Conservation (phyloP, 208 protist genomes). For the Strigomonas oncopelti region DNA sequence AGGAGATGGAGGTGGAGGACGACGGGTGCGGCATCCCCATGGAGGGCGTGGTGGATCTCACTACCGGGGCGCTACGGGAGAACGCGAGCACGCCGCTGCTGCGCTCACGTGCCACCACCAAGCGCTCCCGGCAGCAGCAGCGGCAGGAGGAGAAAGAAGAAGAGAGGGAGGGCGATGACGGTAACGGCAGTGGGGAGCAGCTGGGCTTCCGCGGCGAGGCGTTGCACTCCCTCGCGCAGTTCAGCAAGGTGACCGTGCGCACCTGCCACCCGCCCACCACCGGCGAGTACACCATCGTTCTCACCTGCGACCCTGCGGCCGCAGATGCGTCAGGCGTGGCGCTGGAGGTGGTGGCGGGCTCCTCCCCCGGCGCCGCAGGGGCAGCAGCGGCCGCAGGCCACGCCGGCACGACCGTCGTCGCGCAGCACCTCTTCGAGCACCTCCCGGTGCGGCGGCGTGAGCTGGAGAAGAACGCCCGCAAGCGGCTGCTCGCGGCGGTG, state of each 20-base stretch:
- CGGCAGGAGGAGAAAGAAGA: too few relatives aligned
- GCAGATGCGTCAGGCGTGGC: slow-evolving; percentile 15
- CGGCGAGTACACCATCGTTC: slow-evolving; percentile 26
- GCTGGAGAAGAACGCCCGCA: slow-evolving; percentile 71
- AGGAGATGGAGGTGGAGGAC: slow-evolving; percentile 77
- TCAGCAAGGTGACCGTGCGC: slow-evolving; percentile 72
- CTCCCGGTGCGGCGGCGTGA: slow-evolving; percentile 90
- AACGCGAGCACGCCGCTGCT: slow-evolving; percentile 55
- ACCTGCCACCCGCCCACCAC: slow-evolving; percentile 45
- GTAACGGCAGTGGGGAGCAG: neutral
- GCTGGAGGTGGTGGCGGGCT: slow-evolving; percentile 8
- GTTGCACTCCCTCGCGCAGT: slow-evolving; percentile 88
- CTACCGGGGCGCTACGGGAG: slow-evolving; percentile 19
- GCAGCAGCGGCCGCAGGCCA: neutral
- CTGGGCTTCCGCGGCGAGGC: slow-evolving; percentile 97
- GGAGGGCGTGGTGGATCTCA: slow-evolving; percentile 27
- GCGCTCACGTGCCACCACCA: slow-evolving; percentile 60
- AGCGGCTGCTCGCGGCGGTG: slow-evolving; percentile 54
- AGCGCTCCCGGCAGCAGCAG: slow-evolving; percentile 17
- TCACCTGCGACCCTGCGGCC: slow-evolving; percentile 39
- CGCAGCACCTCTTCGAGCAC: slow-evolving; percentile 69
- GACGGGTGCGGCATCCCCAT: slow-evolving; percentile 73
- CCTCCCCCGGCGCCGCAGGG: slow-evolving; percentile 1
- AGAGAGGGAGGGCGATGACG: too few relatives aligned
- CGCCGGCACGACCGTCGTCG: slow-evolving; percentile 79